Evolutionary conservation across 495 filamentous ascomycete genomes (phyloP).

Genomic region (Aspergillus steynii): DNA sequence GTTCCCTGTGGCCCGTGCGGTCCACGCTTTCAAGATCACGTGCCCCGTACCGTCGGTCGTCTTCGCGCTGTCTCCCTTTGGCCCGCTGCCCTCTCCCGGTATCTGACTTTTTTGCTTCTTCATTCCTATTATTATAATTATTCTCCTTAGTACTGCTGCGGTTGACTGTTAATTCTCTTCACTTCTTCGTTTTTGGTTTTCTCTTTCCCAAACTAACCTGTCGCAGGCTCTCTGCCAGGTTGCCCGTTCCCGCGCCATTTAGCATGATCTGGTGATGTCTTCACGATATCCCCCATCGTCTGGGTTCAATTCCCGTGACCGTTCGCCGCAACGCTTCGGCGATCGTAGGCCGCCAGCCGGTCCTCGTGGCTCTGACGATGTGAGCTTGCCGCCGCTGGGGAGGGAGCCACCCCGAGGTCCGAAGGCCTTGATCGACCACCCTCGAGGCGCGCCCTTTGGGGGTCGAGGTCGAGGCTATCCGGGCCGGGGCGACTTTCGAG

Average conservation of each 20-base stretch:
- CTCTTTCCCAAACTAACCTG: conserved; percentile 18
- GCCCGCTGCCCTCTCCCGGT: conserved; percentile 1
- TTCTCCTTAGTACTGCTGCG: conserved; percentile 3
- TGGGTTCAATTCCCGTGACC: conserved; percentile 51
- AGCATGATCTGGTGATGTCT: conserved; percentile 53
- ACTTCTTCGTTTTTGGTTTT: not conserved
- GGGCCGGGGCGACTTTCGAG: conserved; percentile 61
- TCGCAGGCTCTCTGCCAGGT: conserved; percentile 24
- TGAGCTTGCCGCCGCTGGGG: conserved; percentile 34
- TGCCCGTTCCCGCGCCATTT: conserved; percentile 19
- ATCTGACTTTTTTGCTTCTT: conserved; percentile 8
- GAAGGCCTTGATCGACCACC: conserved; percentile 65
- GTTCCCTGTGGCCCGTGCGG: conserved; percentile 20
- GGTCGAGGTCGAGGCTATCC: conserved; percentile 49
- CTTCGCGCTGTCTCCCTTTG: conserved; percentile 11
- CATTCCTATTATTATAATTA: not conserved
- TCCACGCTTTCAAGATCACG: conserved; percentile 25
- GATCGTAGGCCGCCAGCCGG: conserved; percentile 45
- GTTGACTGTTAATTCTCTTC: not conserved
- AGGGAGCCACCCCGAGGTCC: conserved; percentile 69
- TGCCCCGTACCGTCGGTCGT: conserved; percentile 20
- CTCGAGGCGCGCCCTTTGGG: conserved; percentile 52
- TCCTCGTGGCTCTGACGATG: conserved; percentile 44
- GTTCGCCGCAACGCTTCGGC: conserved; percentile 47
- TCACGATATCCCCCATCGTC: conserved; percentile 47